These are phyloP conservation scores for Dioscorea dumetorum DNA, from an alignment of 106 monocot genomes.

Conservation along the genomic window DNA sequence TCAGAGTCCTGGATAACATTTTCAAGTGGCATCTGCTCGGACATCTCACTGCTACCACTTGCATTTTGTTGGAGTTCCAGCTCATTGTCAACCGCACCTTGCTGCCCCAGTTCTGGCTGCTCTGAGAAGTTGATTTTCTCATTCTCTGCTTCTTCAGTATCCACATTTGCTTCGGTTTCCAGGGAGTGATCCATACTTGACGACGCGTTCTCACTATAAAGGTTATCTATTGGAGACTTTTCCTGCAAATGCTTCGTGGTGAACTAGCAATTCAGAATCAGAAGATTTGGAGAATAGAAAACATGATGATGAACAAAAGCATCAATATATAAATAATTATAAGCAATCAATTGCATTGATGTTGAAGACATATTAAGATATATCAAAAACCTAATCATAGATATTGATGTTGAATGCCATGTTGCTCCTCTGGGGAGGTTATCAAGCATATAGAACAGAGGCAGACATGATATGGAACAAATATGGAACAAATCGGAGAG, in stretches of 20 bases:
- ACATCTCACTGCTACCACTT: constrained; percentile 6
- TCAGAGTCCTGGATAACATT: constrained; percentile 25
- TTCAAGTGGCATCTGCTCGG: constrained; percentile 5
- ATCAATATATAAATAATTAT: no score
- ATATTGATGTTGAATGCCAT: neutral
- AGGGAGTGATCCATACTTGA: constrained; percentile 44
- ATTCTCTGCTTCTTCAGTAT: constrained; percentile 28
- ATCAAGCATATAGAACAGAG: neutral
- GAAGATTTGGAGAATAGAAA: no score
- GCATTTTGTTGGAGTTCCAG: constrained; percentile 5
- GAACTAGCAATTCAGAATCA: no score
- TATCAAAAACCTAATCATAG: neutral
- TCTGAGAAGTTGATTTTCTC: constrained; percentile 17
- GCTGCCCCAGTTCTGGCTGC: constrained; percentile 9
- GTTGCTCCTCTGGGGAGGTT: neutral
- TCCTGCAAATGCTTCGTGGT: constrained; percentile 22
- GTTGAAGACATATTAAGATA: neutral
- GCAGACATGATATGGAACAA: neutral
- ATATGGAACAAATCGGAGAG: neutral
- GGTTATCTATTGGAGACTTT: constrained; percentile 34
- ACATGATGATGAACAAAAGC: no score
- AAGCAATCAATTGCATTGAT: neutral
- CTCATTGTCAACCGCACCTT: constrained; percentile 10
- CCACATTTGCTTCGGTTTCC: constrained; percentile 25
- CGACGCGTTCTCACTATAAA: constrained; percentile 31